A percentile compares a stretch with the other conserved stretches of the same genome.
These are phyloP conservation scores for Ulvella scutata DNA, from an alignment of 139 green algal genomes.

Conservation along the genomic window DNA sequence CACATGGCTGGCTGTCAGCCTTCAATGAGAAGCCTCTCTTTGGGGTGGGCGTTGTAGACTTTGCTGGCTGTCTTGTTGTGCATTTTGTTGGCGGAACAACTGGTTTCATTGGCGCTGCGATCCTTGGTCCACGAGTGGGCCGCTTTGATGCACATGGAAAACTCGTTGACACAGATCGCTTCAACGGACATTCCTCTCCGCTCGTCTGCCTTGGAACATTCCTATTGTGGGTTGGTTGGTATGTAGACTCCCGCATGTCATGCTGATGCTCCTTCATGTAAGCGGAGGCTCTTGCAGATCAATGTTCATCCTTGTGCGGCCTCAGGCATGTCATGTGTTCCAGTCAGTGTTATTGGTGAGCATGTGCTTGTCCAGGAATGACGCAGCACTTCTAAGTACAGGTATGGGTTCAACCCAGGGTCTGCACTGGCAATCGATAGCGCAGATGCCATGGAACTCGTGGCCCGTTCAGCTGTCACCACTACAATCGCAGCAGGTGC, in stretches of 20 bases:
- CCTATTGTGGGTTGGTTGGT: slow-evolving; percentile 87
- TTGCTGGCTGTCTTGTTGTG: slow-evolving; percentile 34
- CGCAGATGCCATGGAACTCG: neutral
- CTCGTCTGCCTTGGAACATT: slow-evolving; percentile 36
- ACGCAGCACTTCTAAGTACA: neutral
- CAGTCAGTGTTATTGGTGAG: neutral
- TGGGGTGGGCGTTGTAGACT: slow-evolving; percentile 31
- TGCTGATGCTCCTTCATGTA: too few relatives aligned
- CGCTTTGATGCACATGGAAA: slow-evolving; percentile 77
- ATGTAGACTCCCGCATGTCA: too few relatives aligned
- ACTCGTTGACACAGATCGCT: slow-evolving; percentile 46
- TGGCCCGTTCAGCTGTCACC: slow-evolving; percentile 41
- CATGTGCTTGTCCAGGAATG: neutral
- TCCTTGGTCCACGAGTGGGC: slow-evolving; percentile 81
- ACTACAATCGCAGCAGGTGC: slow-evolving; percentile 58
- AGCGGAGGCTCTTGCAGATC: too few relatives aligned
- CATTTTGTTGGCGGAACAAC: slow-evolving; percentile 70
- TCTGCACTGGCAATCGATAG: slow-evolving; percentile 36
- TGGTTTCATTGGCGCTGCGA: slow-evolving; percentile 53
- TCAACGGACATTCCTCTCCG: slow-evolving; percentile 58
- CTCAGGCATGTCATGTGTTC: too few relatives aligned
- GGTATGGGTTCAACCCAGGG: slow-evolving; percentile 74
- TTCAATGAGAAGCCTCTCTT: slow-evolving; percentile 8
- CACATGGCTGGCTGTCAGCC: slow-evolving; percentile 23
- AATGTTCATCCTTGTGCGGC: too few relatives aligned